phyloP scores from a whole-genome alignment of 2,329 filamentous ascomycete genomes.

The Sphaceloma murrayae region DNA sequence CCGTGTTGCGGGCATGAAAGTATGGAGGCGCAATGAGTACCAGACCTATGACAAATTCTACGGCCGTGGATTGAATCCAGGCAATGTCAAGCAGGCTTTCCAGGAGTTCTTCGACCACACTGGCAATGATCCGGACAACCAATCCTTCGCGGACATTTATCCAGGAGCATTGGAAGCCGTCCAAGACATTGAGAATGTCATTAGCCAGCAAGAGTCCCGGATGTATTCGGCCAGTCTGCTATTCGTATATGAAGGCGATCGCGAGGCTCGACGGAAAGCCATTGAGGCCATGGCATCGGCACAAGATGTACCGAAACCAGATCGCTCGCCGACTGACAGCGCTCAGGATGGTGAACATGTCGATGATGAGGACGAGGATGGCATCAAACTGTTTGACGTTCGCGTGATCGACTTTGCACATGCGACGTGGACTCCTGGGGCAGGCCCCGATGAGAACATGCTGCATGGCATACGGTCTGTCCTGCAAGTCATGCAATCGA shows the following conservation, averaged over 20 bases:
- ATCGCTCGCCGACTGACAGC: slow-evolving; percentile 21
- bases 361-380: slow-evolving; percentile 47
- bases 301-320: slow-evolving; percentile 1
- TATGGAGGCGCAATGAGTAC: slow-evolving; percentile 44
- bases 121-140: slow-evolving; percentile 25
- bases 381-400: slow-evolving; percentile 61
- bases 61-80: slow-evolving; percentile 47
- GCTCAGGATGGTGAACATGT: slow-evolving; percentile 30
- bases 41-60: slow-evolving; percentile 58
- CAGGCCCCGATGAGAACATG: slow-evolving; percentile 78
- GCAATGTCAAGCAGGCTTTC: slow-evolving; percentile 50
- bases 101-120: slow-evolving; percentile 46
- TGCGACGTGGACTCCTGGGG: slow-evolving; percentile 69
- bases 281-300: slow-evolving; percentile 13
- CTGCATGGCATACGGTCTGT: slow-evolving; percentile 65
- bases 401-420: slow-evolving; percentile 98
- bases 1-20: slow-evolving; percentile 56
- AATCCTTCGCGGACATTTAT: slow-evolving; percentile 37
- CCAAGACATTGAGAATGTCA: slow-evolving; percentile 45
- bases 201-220: slow-evolving; percentile 53
- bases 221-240: slow-evolving; percentile 60
- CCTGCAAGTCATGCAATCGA: slow-evolving; percentile 58
- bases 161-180: slow-evolving; percentile 35
- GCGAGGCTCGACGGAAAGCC: slow-evolving; percentile 38
- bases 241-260: slow-evolving; percentile 57